phyloP scores from a whole-genome alignment of 768 basidiomycete species.

The Termitomyces sp. region DNA sequence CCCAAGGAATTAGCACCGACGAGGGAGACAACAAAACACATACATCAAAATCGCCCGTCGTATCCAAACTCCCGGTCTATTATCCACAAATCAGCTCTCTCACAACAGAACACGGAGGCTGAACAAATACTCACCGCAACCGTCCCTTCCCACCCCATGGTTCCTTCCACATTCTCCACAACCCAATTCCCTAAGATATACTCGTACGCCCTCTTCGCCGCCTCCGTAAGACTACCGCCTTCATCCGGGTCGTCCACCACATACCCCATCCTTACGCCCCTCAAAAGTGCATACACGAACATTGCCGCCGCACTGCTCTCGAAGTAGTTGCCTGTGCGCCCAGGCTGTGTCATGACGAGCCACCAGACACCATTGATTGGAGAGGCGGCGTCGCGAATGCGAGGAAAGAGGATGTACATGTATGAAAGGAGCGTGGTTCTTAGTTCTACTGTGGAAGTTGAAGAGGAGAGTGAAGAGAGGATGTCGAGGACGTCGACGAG shows the following conservation, averaged over 20 bases:
- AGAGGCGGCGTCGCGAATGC: constrained; percentile 37
- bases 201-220: constrained; percentile 38
- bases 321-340: constrained; percentile 42
- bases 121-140: constrained; percentile 32
- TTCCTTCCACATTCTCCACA: constrained; percentile 37
- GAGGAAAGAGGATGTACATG: constrained; percentile 32
- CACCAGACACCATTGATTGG: constrained; percentile 41
- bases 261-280: constrained; percentile 40
- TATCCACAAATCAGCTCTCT: background rate
- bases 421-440: constrained; percentile 29
- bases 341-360: constrained; percentile 49
- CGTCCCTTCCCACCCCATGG: constrained; percentile 45
- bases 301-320: constrained; percentile 46
- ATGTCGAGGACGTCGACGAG: constrained; percentile 43
- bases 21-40: background rate
- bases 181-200: constrained; percentile 41
- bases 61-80: constrained; percentile 40
- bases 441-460: background rate
- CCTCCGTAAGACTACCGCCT: constrained; percentile 26
- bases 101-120: no score
- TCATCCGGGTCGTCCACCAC: constrained; percentile 33
- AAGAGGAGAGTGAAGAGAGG: constrained; percentile 30
- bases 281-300: constrained; percentile 45
- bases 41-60: constrained; percentile 36
- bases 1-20: background rate